Evolutionary conservation across 208 protist genomes (phyloP).

Genomic region (Phytomonas sp.): DNA sequence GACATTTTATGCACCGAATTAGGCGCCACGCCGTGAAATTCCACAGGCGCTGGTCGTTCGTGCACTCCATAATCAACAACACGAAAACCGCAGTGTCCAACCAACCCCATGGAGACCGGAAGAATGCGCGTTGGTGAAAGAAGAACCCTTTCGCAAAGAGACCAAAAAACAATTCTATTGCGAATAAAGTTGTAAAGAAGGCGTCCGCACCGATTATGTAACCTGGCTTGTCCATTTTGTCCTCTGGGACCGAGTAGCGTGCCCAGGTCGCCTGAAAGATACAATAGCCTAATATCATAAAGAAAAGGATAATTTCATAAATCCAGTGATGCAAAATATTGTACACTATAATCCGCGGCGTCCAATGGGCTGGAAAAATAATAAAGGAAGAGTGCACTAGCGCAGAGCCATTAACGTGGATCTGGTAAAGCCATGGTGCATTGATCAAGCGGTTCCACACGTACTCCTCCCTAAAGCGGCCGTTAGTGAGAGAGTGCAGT

Average conservation of each 20-base stretch:
- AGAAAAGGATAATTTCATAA: conserved; percentile 61
- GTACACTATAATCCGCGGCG: conserved; percentile 81
- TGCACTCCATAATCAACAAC: conserved; percentile 70
- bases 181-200: conserved; percentile 78
- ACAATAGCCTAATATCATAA: conserved; percentile 72
- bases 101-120: conserved; percentile 89
- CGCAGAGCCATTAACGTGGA: conserved; percentile 69
- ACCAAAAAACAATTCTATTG: conserved; percentile 71
- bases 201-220: conserved; percentile 80
- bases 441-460: conserved; percentile 32
- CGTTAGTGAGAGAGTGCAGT: conserved; percentile 40
- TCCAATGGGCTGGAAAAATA: conserved; percentile 75
- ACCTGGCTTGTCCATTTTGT: conserved; percentile 37
- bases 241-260: conserved; percentile 33
- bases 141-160: conserved; percentile 81
- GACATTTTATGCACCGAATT: conserved; percentile 77
- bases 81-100: conserved; percentile 85
- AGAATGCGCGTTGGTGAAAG: conserved; percentile 67
- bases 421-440: conserved; percentile 65
- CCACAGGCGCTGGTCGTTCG: conserved; percentile 56
- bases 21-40: conserved; percentile 86
- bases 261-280: conserved; percentile 82
- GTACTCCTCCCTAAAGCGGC: conserved; percentile 46
- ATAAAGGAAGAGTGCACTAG: conserved; percentile 80
- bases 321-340: conserved; percentile 88